A percentile compares a stretch with the other conserved stretches of the same genome.
phyloP scores from a whole-genome alignment of 1,139 yeast genomes.

The Citeromyces hawaiiensis region DNA sequence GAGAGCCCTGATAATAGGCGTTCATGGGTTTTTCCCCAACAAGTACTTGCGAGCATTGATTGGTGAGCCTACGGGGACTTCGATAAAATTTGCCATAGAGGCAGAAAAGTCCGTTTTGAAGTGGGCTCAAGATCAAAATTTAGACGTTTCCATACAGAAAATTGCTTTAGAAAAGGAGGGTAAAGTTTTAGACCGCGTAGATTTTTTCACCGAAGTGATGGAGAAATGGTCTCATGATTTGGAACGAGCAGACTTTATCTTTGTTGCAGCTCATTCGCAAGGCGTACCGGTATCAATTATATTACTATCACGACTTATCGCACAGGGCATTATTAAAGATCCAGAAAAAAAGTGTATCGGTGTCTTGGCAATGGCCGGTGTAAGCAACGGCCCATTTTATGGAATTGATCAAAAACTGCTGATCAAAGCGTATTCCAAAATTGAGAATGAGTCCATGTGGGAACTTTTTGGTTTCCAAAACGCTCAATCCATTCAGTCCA shows the following conservation, averaged over 20 bases:
- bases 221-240: conserved; percentile 61
- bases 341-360: conserved; percentile 20
- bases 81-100: conserved; percentile 73
- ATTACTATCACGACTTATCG: conserved; percentile 22
- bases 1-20: conserved; percentile 72
- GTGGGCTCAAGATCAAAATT: conserved; percentile 52
- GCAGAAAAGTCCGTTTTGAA: conserved; percentile 67
- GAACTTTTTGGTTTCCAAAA: conserved; percentile 35
- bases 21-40: conserved; percentile 92
- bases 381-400: conserved; percentile 27
- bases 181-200: conserved; percentile 73
- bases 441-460: conserved; percentile 33
- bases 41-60: conserved; percentile 71
- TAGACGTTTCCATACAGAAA: conserved; percentile 59
- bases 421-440: conserved; percentile 28
- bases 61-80: conserved; percentile 91
- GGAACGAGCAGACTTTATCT: conserved; percentile 48
- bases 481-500: conserved; percentile 20
- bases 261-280: conserved; percentile 29
- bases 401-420: conserved; percentile 33
- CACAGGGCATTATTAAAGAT: conserved; percentile 10
- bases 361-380: conserved; percentile 31
- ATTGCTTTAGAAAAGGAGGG: conserved; percentile 94
- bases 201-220: conserved; percentile 61
- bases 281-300: conserved; percentile 32